Evolutionary conservation across 2,329 filamentous ascomycete species (phyloP).

Genomic region (Colletotrichum tropicale): DNA sequence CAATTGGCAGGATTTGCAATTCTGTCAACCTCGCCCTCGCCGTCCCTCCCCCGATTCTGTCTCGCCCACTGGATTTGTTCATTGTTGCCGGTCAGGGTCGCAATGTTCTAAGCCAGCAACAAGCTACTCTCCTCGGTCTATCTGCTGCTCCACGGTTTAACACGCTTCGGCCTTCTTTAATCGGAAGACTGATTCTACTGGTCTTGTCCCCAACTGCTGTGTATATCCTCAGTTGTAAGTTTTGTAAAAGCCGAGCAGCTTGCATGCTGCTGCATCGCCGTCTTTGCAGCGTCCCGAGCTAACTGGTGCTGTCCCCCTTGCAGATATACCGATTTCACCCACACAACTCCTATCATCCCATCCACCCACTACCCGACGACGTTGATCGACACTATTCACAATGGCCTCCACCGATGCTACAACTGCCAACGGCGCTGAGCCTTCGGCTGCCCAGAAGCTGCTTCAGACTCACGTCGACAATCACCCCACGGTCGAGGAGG

Average conservation of each 20-base stretch:
- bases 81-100: constrained; percentile 26
- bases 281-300: neutral
- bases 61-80: constrained; percentile 38
- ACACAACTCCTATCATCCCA: neutral
- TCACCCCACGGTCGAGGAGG: constrained; percentile 79
- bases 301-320: neutral
- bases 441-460: constrained; percentile 65
- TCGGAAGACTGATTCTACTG: constrained; percentile 20
- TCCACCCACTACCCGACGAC: neutral
- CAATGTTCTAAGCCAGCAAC: constrained; percentile 40
- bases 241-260: neutral
- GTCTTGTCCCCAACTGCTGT: constrained; percentile 14
- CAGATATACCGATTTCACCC: constrained; percentile 17
- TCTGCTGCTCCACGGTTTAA: constrained; percentile 19
- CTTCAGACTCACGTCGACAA: constrained; percentile 66
- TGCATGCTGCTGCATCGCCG: neutral
- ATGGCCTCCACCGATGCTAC: constrained; percentile 48
- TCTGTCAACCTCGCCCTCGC: constrained; percentile 19
- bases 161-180: constrained; percentile 20
- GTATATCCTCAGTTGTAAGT: constrained; percentile 13
- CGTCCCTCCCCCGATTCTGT: constrained; percentile 31
- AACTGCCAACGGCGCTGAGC: constrained; percentile 40
- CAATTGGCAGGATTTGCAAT: constrained; percentile 3
- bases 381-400: constrained; percentile 20
- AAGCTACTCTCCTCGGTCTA: constrained; percentile 12